Base-by-base conservation (phyloP, 805 yeast genomes). In the Starmerella sp. region DNA sequence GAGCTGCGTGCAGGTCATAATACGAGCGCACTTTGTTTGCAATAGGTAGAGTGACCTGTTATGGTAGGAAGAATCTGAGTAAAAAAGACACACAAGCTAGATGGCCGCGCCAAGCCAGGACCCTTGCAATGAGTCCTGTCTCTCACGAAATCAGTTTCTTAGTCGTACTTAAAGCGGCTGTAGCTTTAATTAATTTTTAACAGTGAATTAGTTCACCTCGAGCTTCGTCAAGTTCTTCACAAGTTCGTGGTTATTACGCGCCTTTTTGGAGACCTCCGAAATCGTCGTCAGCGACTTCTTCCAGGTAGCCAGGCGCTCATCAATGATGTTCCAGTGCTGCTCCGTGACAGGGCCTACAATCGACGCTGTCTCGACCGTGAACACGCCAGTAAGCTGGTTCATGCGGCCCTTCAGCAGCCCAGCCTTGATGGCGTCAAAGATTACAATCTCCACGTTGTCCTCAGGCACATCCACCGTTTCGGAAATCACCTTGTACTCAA, bases 331-430 rank as follows among this genome's bases (percentile, higher is more conserved):
- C 77, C 77, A 73, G 54, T 73, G 70, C 52, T 63, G 65, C 36
- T 52, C 54, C n/a, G 66, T 68, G 52, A 73, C 65, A 29, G 66
- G 63, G 28, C 76, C 74, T 17, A 71, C 62, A 14, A 66, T 60
- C 17, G 64, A 54, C 35, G 71, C 70, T 29, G 69, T 59, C 63
- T 72, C 75, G 22, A 74, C 63, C 49, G 62, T 60, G 57, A 73
- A 70, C 48, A 58, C 58, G 57, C 65, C 60, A 46, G 64, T 63
- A 37, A 71, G 64, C 64, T 73, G 77, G 56, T 71, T 66, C 66
- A 73, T 67, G 54, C 75, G 69, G 57, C 77, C 77, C 60, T 69
- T 67, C 29, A 73, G 61, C 15, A 73, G 67, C 6, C 73, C 73
- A 3, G 73, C 72, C 54, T 73, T 67, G 57, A 73, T 69, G 34